A percentile compares a stretch with the other conserved stretches of the same genome.
Conservation (phyloP, 345 rosid genomes). For the Camelina neglecta region DNA sequence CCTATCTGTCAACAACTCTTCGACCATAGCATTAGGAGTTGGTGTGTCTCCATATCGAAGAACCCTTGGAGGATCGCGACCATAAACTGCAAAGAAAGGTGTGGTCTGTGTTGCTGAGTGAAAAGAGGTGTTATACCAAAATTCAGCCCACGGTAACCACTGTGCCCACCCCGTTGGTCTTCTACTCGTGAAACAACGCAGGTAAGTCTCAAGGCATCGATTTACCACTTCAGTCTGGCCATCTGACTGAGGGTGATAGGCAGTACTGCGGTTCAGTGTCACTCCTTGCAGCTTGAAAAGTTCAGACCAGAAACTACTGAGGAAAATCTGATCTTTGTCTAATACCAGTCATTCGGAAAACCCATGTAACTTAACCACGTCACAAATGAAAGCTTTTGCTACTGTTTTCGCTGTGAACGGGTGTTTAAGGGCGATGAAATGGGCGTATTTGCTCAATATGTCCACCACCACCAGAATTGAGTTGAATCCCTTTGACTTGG, state of each 20-base stretch:
- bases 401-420: not conserved
- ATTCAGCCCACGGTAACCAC: too few relatives aligned
- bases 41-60: not conserved
- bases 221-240: too few relatives aligned
- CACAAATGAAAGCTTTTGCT: not conserved
- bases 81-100: not conserved
- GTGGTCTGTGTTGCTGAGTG: not conserved
- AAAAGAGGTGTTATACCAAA: not conserved
- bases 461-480: too few relatives aligned
- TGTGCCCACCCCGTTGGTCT: too few relatives aligned
- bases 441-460: too few relatives aligned
- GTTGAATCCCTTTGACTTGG: too few relatives aligned
- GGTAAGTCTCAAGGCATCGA: too few relatives aligned
- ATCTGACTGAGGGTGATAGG: not conserved
- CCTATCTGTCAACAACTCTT: not conserved
- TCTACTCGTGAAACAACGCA: too few relatives aligned
- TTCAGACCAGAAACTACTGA: not conserved
- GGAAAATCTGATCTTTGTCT: not conserved
- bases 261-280: rapidly evolving
- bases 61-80: rapidly evolving
- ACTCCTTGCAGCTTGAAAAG: not conserved
- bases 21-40: not conserved
- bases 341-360: not conserved
- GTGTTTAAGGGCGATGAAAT: not conserved
- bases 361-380: not conserved